Evolutionary conservation across 257 asterid genomes (phyloP).

Genomic region (Thymus quinquecostatus): DNA sequence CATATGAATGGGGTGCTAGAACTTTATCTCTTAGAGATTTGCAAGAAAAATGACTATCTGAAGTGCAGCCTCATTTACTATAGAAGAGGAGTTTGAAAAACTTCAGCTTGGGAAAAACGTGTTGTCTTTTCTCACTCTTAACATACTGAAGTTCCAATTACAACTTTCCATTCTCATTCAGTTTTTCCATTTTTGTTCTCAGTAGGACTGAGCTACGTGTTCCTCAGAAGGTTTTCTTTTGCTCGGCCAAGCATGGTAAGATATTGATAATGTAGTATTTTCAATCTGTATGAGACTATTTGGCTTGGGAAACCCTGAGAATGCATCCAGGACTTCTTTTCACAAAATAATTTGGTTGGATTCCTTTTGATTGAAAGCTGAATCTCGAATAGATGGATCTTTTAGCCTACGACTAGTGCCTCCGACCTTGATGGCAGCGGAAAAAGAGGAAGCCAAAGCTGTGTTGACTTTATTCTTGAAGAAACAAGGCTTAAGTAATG

Average conservation of each 20-base stretch:
- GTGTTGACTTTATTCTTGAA: slow-evolving; percentile 79
- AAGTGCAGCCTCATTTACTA: not conserved
- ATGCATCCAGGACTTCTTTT: slow-evolving; percentile 30
- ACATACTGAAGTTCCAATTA: not conserved
- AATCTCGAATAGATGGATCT: slow-evolving; percentile 72
- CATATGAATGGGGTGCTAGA: not conserved
- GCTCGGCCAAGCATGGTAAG: slow-evolving; percentile 66
- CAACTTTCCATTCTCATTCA: not conserved
- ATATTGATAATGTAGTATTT: slow-evolving; percentile 26
- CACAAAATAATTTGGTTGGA: slow-evolving; percentile 29
- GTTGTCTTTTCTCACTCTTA: slow-evolving; percentile 2
- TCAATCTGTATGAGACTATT: slow-evolving; percentile 15
- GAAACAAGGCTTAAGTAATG: slow-evolving; percentile 82
- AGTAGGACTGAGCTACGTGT: slow-evolving; percentile 47
- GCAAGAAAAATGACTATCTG: not conserved
- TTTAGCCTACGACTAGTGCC: slow-evolving; percentile 64
- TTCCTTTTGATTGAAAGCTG: slow-evolving; percentile 55
- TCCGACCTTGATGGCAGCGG: slow-evolving; percentile 79
- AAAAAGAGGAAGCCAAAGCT: slow-evolving; percentile 97
- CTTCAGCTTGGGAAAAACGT: not conserved
- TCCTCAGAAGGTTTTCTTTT: slow-evolving; percentile 57
- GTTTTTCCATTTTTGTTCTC: slow-evolving; percentile 1
- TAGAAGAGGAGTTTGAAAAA: not conserved
- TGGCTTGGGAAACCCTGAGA: slow-evolving; percentile 21
- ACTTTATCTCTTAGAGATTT: not conserved